phyloP scores from a whole-genome alignment of 2,329 filamentous ascomycete genomes.

The Thielaviopsis punctulata region DNA sequence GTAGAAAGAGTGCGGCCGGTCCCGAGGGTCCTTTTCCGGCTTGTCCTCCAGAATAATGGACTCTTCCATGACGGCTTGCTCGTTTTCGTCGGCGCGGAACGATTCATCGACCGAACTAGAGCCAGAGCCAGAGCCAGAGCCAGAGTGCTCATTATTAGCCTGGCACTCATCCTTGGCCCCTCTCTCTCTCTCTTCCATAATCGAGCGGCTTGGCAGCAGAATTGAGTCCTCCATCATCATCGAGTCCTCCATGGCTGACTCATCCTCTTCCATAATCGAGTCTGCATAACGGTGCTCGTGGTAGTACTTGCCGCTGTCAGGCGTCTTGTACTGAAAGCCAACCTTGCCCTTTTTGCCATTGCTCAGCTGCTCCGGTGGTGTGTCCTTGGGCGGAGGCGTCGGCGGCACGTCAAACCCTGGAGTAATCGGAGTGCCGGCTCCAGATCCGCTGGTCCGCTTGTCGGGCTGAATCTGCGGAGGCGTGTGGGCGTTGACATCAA shows the following conservation, averaged over 20 bases:
- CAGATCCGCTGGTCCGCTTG: background rate
- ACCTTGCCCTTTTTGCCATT: background rate
- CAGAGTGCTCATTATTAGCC: background rate
- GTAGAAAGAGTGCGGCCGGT: background rate
- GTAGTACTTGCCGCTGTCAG: background rate
- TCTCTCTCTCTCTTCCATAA: background rate
- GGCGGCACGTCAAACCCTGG: background rate
- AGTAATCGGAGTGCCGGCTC: background rate
- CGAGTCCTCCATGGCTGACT: background rate
- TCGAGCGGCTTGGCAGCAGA: background rate
- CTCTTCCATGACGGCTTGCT: background rate
- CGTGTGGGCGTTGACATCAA: background rate
- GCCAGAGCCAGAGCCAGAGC: too few relatives aligned
- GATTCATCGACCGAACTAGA: background rate
- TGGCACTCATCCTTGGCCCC: background rate
- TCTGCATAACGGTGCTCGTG: background rate
- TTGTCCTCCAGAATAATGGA: background rate
- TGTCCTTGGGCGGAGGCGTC: constrained; percentile 8
- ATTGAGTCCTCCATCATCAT: background rate
- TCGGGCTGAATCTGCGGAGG: background rate
- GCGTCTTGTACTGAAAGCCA: constrained; percentile 2
- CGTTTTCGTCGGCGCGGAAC: background rate
- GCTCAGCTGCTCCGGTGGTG: background rate
- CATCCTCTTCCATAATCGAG: constrained; percentile 5
- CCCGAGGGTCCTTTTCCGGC: too few relatives aligned